Conservation (phyloP, 2,329 filamentous ascomycete genomes). For the Phialophora chinensis region DNA sequence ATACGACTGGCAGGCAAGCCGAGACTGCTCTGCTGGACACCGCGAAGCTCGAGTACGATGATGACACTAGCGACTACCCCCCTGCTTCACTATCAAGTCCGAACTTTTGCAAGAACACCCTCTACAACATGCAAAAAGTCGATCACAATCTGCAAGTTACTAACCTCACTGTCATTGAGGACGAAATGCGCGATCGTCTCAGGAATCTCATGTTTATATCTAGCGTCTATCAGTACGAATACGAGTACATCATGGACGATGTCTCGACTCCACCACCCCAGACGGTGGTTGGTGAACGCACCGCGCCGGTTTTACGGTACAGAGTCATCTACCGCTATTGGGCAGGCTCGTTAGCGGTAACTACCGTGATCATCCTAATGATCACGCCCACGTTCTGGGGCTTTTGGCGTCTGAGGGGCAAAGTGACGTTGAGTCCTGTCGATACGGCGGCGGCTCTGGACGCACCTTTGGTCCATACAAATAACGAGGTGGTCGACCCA, state of each 20-base stretch:
- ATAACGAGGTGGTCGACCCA: conserved; percentile 26
- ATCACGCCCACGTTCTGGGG: conserved; percentile 17
- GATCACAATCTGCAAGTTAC: too few relatives aligned
- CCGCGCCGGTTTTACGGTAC: neutral
- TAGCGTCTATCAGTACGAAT: conserved; percentile 1
- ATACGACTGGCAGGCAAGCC: conserved; percentile 1
- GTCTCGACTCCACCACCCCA: neutral
- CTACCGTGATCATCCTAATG: conserved; percentile 14
- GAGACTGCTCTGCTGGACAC: neutral
- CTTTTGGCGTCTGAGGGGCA: conserved; percentile 12
- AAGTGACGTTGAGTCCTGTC: conserved; percentile 13
- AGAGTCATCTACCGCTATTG: neutral
- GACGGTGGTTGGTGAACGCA: neutral
- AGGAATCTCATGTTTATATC: conserved; percentile 12
- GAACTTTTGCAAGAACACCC: neutral
- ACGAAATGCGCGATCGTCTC: neutral
- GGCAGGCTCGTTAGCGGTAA: conserved; percentile 12
- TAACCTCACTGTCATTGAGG: neutral
- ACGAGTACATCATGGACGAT: neutral
- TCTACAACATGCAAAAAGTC: neutral
- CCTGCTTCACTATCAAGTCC: neutral
- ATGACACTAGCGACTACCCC: neutral
- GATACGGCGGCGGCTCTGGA: conserved; percentile 12
- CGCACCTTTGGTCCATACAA: neutral
- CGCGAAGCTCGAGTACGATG: neutral